A percentile compares a stretch with the other conserved stretches of the same genome.
phyloP scores from a whole-genome alignment of 495 filamentous ascomycete genomes.

The Neurospora sp. region DNA sequence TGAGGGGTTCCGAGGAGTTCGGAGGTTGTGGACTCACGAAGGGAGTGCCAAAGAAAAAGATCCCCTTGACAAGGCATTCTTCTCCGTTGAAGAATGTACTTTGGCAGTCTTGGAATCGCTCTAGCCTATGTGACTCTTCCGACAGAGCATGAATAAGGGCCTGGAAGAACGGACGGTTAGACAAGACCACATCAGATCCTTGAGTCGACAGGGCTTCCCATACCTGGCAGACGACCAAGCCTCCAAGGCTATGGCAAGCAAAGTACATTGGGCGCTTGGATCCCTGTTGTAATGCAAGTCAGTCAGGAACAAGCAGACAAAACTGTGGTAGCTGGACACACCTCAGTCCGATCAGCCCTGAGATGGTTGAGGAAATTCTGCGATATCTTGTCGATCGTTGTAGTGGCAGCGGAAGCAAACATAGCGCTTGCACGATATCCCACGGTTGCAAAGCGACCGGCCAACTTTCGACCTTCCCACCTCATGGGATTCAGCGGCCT shows the following conservation, averaged over 20 bases:
- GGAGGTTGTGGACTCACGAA: constrained; percentile 1
- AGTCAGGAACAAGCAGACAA: not conserved
- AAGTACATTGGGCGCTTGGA: constrained; percentile 10
- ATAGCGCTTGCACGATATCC: constrained; percentile 4
- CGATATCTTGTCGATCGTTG: constrained; percentile 7
- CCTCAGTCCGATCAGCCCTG: constrained; percentile 6
- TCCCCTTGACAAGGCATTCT: constrained; percentile 7
- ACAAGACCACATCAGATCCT: not conserved
- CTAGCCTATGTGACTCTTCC: not conserved
- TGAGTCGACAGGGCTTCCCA: not conserved
- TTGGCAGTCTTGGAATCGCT: not conserved
- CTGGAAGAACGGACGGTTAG: not conserved
- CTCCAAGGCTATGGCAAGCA: constrained; percentile 11
- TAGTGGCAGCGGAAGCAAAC: constrained; percentile 3
- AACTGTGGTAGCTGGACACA: not conserved
- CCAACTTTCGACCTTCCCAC: not conserved
- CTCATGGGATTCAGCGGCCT: constrained; percentile 2
- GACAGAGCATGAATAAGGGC: constrained; percentile 6
- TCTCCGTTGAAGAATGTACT: constrained; percentile 6
- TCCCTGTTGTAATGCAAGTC: not conserved
- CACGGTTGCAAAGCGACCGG: constrained; percentile 7
- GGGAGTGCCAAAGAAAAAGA: constrained; percentile 12
- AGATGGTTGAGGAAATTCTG: constrained; percentile 5
- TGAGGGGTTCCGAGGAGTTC: not conserved
- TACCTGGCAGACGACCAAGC: constrained; percentile 9